Conservation (phyloP, 2,329 filamentous ascomycete species). For the Penicillium oxalicum region DNA sequence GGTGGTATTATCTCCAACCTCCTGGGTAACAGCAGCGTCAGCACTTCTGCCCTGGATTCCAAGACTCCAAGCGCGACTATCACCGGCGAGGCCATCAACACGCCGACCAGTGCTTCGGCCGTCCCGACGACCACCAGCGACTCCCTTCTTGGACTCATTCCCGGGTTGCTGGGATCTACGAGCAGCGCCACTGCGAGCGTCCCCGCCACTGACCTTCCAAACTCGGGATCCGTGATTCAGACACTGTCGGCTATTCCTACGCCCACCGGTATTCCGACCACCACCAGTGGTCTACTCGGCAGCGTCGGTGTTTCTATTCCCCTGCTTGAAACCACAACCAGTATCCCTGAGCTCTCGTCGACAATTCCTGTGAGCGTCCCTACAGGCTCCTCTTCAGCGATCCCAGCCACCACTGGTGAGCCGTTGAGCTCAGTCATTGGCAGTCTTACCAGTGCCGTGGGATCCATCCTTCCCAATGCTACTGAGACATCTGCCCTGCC, state of each 20-base stretch:
- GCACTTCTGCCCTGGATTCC: no score
- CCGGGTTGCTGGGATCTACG: background rate
- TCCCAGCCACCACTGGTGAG: constrained; percentile 4
- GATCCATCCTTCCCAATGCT: constrained; percentile 6
- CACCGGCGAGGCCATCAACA: background rate
- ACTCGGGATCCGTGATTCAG: background rate
- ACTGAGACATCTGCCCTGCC: background rate
- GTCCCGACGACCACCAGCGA: background rate
- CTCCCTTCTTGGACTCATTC: constrained; percentile 2
- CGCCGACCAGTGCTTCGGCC: background rate
- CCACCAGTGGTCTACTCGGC: constrained; percentile 8
- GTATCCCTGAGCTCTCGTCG: constrained; percentile 3
- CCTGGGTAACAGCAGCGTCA: background rate
- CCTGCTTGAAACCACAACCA: background rate
- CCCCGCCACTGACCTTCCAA: background rate
- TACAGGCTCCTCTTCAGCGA: constrained; percentile 11
- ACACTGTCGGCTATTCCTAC: background rate
- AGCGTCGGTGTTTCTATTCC: constrained; percentile 4
- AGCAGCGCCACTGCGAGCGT: background rate
- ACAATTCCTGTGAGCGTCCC: constrained; percentile 27
- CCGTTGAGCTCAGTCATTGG: constrained; percentile 8
- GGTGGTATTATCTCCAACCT: background rate
- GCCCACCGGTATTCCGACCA: background rate
- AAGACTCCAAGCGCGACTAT: background rate
- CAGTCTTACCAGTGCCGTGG: constrained; percentile 10